Conservation (phyloP, 306 rosid species). For the Vigna reflexopilosa region DNA sequence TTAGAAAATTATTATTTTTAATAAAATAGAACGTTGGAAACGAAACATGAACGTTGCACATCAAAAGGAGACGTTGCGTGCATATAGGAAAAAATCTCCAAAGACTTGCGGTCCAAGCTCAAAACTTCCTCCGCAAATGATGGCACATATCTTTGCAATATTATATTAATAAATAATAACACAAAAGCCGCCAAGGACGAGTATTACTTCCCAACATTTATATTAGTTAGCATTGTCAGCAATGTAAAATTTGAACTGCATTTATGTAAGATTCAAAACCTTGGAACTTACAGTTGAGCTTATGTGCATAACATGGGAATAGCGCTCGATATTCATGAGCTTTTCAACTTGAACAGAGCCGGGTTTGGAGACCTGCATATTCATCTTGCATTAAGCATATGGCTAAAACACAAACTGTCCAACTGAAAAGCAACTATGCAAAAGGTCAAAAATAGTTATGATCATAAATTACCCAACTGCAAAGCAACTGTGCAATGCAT, state of each 20-base stretch:
- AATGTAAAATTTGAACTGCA: background rate
- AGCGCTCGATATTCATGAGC: constrained; percentile 91
- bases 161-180: too few relatives aligned
- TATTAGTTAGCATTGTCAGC: background rate
- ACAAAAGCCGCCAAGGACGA: background rate
- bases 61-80: too few relatives aligned
- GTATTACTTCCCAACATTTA: background rate
- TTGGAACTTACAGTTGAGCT: constrained; percentile 88
- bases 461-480: constrained; percentile 21
- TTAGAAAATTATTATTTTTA: too few relatives aligned
- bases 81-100: too few relatives aligned
- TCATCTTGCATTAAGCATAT: constrained; percentile 26
- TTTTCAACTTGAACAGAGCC: constrained; percentile 92
- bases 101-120: too few relatives aligned
- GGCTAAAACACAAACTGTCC: constrained; percentile 27
- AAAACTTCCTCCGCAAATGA: too few relatives aligned
- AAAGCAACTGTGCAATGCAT: constrained; percentile 15
- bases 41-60: too few relatives aligned
- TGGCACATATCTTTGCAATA: too few relatives aligned
- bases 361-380: constrained; percentile 83
- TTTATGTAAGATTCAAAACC: background rate
- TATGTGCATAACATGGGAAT: constrained; percentile 98
- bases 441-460: constrained; percentile 17
- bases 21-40: too few relatives aligned
- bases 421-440: constrained; percentile 3